Percentiles rank a stretch among this genome's conserved stretches.
phyloP scores from a whole-genome alignment of 768 basidiomycete species.

The Tricholoma bakamatsutake region DNA sequence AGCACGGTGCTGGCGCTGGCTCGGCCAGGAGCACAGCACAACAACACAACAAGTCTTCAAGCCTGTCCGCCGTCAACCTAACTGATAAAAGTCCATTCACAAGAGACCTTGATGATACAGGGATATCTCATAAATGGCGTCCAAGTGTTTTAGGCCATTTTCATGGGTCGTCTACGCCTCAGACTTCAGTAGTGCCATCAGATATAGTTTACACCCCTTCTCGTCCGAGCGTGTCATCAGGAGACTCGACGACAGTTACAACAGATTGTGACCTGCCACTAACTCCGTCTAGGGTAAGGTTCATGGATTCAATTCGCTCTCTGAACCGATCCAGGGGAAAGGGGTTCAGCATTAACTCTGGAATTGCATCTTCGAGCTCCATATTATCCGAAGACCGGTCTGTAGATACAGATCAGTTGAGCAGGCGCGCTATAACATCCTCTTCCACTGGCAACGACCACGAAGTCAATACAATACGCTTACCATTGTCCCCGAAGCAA shows the following conservation, averaged over 20 bases:
- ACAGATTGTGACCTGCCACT: slow-evolving; percentile 35
- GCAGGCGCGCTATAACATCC: slow-evolving; percentile 6
- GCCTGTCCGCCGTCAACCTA: slow-evolving; percentile 37
- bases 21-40: slow-evolving; percentile 19
- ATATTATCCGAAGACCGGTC: slow-evolving; percentile 22
- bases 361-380: slow-evolving; percentile 23
- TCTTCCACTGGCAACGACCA: slow-evolving; percentile 3
- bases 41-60: slow-evolving; percentile 44
- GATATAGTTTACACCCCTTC: slow-evolving; percentile 37
- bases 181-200: slow-evolving; percentile 35
- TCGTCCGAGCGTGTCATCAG: slow-evolving; percentile 58
- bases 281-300: slow-evolving; percentile 35
- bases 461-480: slow-evolving; percentile 14
- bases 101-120: slow-evolving; percentile 9
- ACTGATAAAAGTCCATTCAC: slow-evolving; percentile 1
- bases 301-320: slow-evolving; percentile 35
- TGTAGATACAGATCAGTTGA: slow-evolving; percentile 9
- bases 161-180: slow-evolving; percentile 40
- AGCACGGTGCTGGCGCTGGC: slow-evolving; percentile 25
- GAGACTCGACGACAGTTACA: slow-evolving; percentile 44
- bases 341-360: slow-evolving; percentile 24
- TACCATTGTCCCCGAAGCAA: slow-evolving; percentile 28
- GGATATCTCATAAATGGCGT: slow-evolving; percentile 44
- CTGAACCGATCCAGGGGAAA: slow-evolving; percentile 27
- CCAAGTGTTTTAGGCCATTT: slow-evolving; percentile 65